phyloP scores from a whole-genome alignment of 2,329 filamentous ascomycete species.

The Allantophomopsis cytisporea region DNA sequence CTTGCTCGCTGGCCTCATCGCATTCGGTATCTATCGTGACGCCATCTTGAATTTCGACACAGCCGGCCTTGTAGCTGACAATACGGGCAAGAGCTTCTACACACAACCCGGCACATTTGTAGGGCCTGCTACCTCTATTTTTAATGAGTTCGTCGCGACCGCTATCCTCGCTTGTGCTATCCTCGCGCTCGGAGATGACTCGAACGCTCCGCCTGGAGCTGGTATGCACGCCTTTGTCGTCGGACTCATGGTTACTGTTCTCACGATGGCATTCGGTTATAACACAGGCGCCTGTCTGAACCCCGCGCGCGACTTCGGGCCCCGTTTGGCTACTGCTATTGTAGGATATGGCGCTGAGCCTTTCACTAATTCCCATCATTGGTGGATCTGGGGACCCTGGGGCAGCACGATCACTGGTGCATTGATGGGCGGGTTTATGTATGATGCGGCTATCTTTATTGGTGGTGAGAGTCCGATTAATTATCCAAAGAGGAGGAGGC shows the following conservation, averaged over 20 bases:
- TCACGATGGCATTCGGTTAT: conserved; percentile 26
- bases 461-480: conserved; percentile 35
- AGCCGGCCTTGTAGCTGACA: conserved; percentile 9
- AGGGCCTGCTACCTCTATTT: conserved; percentile 24
- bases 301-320: conserved; percentile 33
- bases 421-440: conserved; percentile 30
- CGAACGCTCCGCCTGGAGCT: conserved; percentile 31
- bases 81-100: conserved; percentile 26
- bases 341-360: conserved; percentile 27
- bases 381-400: conserved; percentile 27
- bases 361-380: conserved; percentile 29
- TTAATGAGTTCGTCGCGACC: conserved; percentile 31
- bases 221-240: conserved; percentile 36
- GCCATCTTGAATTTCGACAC: conserved; percentile 17
- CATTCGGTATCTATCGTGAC: conserved; percentile 27
- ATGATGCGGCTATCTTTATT: conserved; percentile 35
- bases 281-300: conserved; percentile 34
- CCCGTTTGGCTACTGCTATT: conserved; percentile 28
- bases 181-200: conserved; percentile 29
- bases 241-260: conserved; percentile 24
- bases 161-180: conserved; percentile 25
- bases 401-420: conserved; percentile 21
- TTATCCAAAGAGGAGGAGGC: conserved; percentile 28
- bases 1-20: conserved; percentile 31
- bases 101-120: conserved; percentile 27